Percentiles rank a stretch among this genome's conserved stretches.
Conservation (phyloP, 2,329 filamentous ascomycete genomes). For the Fusarium devonianum region DNA sequence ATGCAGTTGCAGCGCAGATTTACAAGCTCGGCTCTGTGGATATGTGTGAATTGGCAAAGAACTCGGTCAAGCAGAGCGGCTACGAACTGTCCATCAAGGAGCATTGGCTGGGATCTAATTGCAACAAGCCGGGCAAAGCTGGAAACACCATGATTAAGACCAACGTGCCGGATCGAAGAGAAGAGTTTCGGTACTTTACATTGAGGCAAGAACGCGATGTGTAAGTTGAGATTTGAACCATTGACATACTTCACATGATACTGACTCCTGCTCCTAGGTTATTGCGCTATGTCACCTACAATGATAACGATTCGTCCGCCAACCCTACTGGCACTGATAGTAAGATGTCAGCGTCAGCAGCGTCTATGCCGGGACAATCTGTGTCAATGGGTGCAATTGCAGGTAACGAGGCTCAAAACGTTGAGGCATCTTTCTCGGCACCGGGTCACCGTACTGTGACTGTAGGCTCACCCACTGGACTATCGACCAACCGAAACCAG, state of each 20-base stretch:
- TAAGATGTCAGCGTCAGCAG: constrained; percentile 30
- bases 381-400: neutral
- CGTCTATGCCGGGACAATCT: constrained; percentile 20
- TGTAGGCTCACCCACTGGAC: constrained; percentile 34
- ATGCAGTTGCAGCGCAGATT: constrained; percentile 96
- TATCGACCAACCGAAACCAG: constrained; percentile 42
- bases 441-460: constrained; percentile 15
- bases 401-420: constrained; percentile 12
- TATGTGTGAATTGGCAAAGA: constrained; percentile 98
- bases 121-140: constrained; percentile 76
- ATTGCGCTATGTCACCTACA: constrained; percentile 52
- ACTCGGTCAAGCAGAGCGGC: constrained; percentile 92
- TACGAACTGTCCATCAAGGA: constrained; percentile 91
- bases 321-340: constrained; percentile 14
- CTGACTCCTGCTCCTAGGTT: constrained; percentile 45
- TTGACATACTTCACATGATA: neutral
- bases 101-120: constrained; percentile 86
- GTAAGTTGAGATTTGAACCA: constrained; percentile 58
- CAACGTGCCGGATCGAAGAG: constrained; percentile 92
- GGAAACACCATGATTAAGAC: constrained; percentile 96
- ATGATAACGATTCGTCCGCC: constrained; percentile 34
- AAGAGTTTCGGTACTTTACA: constrained; percentile 89
- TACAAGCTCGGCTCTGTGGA: constrained; percentile 97
- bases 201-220: constrained; percentile 83
- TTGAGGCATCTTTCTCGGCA: constrained; percentile 21